Percentiles rank a stretch among this genome's conserved stretches.
phyloP scores from a whole-genome alignment of 78 protist species.

The Corallochytrium limacisporum region DNA sequence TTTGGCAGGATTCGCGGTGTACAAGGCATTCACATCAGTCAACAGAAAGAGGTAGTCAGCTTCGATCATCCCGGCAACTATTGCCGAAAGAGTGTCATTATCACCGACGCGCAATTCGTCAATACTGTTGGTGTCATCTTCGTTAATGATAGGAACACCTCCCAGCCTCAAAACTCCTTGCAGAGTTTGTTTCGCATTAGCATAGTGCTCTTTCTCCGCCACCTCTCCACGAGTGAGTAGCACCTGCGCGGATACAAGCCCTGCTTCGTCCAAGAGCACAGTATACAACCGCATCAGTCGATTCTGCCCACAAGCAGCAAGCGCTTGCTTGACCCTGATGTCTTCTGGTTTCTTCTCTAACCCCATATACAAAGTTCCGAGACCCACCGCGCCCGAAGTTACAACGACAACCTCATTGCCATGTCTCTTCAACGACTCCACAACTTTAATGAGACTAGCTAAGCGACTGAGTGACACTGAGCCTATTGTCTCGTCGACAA shows the following conservation, averaged over 20 bases:
- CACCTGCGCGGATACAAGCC: conserved; percentile 24
- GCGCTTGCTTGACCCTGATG: conserved; percentile 3
- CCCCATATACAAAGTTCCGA: not conserved
- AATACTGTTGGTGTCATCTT: conserved; percentile 38
- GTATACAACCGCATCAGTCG: conserved; percentile 30
- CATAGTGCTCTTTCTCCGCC: not conserved
- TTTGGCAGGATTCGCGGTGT: conserved; percentile 10
- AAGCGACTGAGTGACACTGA: too few species aligned
- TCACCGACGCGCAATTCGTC: conserved; percentile 34
- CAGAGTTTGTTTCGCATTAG: not conserved
- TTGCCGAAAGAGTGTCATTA: conserved; percentile 40
- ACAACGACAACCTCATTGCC: conserved; percentile 15
- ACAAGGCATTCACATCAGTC: conserved; percentile 36
- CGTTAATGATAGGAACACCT: conserved; percentile 33
- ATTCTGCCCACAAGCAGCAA: conserved; percentile 35
- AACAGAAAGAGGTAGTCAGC: conserved; percentile 26
- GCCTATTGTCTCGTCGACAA: too few species aligned
- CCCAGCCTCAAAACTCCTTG: not conserved
- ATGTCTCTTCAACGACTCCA: conserved; percentile 1
- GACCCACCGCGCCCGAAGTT: conserved; percentile 15
- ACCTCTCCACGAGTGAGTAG: too few species aligned
- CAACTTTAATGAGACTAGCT: too few species aligned
- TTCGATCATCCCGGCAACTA: conserved; percentile 26
- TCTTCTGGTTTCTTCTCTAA: not conserved
- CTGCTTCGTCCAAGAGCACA: not conserved